Percentiles rank a stretch among this genome's conserved stretches.
These are phyloP conservation scores for Pseudogymnoascus sp. DNA, from an alignment of 2,329 filamentous ascomycete species.

Conservation along the genomic window DNA sequence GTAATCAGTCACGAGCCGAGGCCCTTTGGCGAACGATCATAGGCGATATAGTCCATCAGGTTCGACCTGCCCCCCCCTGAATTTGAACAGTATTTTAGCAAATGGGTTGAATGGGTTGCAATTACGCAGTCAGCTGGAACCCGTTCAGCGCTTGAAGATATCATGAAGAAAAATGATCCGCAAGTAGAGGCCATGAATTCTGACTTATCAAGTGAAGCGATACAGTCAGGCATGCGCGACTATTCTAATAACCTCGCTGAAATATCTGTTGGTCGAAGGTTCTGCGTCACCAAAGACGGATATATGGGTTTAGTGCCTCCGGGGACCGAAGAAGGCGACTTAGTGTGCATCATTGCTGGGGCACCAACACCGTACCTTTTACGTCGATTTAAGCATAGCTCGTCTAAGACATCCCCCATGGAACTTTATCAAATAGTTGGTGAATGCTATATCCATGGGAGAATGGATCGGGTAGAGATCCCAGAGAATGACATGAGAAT, in stretches of 20 bases:
- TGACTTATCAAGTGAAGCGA: background rate
- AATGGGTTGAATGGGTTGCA: background rate
- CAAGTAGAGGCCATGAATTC: background rate
- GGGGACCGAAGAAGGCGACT: constrained; percentile 1
- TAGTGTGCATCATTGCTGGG: constrained; percentile 9
- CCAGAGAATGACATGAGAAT: constrained; percentile 3
- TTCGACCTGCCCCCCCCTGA: background rate
- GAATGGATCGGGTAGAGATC: constrained; percentile 15
- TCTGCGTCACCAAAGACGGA: background rate
- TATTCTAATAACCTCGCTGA: background rate
- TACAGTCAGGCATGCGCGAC: background rate
- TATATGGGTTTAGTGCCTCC: constrained; percentile 9
- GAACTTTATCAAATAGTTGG: constrained; percentile 13
- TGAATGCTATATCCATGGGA: constrained; percentile 14
- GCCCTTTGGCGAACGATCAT: background rate
- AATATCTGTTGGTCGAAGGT: background rate
- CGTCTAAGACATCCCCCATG: background rate
- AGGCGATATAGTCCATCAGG: background rate
- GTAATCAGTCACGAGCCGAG: background rate
- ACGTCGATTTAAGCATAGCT: background rate
- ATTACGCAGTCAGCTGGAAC: background rate
- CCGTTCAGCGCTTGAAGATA: background rate
- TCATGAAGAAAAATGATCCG: background rate
- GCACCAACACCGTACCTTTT: constrained; percentile 8
- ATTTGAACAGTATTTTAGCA: background rate